Base-by-base conservation (phyloP, 352 stramenopile species). In the Globisporangium rhizosaccharum region DNA sequence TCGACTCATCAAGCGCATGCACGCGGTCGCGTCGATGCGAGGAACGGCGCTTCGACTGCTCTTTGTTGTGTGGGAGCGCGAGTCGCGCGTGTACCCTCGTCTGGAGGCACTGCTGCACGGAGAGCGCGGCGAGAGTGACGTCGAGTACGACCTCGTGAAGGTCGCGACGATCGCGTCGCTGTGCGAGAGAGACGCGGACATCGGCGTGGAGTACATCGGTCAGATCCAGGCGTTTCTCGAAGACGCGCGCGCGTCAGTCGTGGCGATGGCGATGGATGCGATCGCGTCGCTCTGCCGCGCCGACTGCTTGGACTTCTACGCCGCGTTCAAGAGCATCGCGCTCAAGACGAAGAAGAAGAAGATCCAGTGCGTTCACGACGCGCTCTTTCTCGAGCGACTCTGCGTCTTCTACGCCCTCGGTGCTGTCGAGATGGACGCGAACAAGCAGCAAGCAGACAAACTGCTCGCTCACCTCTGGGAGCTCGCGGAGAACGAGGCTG, bases 241-340 rank as follows among this genome's bases (percentile, higher is more conserved):
- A 66, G 62, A 87, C 37, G 23, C 70, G 12, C 47, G 79, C 36
- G 67, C 76, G 36, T 82, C 77, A 0, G 68, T 90, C 11, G 82
- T 73, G 25, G 65, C 71, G 8, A 87, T 92, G 78, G 82, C 82
- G 0, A 63, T 93, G 30, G 70, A 82, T 37, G 83, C 79, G 5
- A 80, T 92, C 41, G 65, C 69, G 10, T 56, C 71, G 18, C 61
- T 93, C 33, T 90, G 82, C 60, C 51, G 59, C 18, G 73, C 59
- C 11, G 82, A 91, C 51, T 88, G 78, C 39, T 66, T 93, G 50
- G 84, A 93, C 63, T 88, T 88, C 50, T 85, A 84, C 53, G 77
- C 83, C 0, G 79, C 71, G 9, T 79, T 88, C 62, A 93, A 92
- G 71, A 90, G 87, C 37, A 73, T 93, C 30, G 42, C 75, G 3